These are phyloP conservation scores for Platismatia glauca DNA, from an alignment of 495 filamentous ascomycete species.

Conservation along the genomic window DNA sequence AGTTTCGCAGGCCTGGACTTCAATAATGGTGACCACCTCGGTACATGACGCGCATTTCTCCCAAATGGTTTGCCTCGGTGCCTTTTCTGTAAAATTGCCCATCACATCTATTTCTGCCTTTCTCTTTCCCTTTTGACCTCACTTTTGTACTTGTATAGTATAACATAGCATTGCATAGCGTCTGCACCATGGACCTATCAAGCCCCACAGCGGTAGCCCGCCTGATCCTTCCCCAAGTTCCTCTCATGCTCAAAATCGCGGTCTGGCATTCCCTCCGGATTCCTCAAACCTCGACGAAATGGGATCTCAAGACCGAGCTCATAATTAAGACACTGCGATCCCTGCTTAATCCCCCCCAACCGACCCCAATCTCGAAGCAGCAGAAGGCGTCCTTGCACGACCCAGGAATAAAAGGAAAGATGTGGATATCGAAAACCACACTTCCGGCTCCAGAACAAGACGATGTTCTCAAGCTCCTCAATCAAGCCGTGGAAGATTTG, in stretches of 20 bases:
- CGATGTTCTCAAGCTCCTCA: slow-evolving; percentile 49
- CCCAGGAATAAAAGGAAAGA: slow-evolving; percentile 61
- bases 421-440: slow-evolving; percentile 68
- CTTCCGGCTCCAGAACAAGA: slow-evolving; percentile 48
- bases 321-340: slow-evolving; percentile 61
- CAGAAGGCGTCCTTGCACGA: slow-evolving; percentile 57
- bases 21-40: too few species aligned
- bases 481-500: slow-evolving; percentile 56
- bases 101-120: background rate
- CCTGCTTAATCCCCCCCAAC: slow-evolving; percentile 39
- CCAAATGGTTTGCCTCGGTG: background rate
- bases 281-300: slow-evolving; percentile 60
- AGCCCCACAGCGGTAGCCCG: slow-evolving; percentile 36
- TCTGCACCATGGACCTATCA: slow-evolving; percentile 30
- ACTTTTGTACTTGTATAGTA: too few species aligned
- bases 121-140: background rate
- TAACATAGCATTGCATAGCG: background rate
- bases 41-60: too few species aligned
- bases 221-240: slow-evolving; percentile 48
- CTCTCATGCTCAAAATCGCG: slow-evolving; percentile 56
- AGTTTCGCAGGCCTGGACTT: background rate
- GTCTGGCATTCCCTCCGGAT: slow-evolving; percentile 58
- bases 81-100: background rate
- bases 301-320: slow-evolving; percentile 70
- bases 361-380: slow-evolving; percentile 45